Evolutionary conservation across 306 rosid species (phyloP).

Genomic region (Sphenostylis stenocarpa): DNA sequence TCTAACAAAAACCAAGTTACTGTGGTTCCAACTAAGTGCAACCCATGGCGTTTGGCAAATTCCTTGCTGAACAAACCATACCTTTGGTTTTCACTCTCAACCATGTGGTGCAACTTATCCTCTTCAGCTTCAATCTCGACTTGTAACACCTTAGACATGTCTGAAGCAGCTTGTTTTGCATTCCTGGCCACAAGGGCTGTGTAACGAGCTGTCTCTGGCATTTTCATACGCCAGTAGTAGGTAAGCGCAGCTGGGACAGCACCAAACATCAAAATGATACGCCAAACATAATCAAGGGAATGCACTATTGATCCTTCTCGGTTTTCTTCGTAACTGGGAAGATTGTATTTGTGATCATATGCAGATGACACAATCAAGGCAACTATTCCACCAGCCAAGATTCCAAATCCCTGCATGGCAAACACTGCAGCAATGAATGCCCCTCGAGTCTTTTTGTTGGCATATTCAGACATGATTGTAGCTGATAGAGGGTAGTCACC

Average conservation of each 20-base stretch:
- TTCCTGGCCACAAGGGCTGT: slow-evolving; percentile 77
- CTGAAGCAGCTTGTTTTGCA: slow-evolving; percentile 69
- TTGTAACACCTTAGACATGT: slow-evolving; percentile 84
- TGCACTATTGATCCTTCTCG: slow-evolving; percentile 38
- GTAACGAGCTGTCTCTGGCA: slow-evolving; percentile 92
- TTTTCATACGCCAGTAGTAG: slow-evolving; percentile 95
- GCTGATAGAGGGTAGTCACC: slow-evolving; percentile 96
- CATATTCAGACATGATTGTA: slow-evolving; percentile 93
- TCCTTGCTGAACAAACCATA: slow-evolving; percentile 64
- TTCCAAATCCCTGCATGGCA: slow-evolving; percentile 96
- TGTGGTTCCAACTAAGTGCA: slow-evolving; percentile 76
- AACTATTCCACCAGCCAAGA: slow-evolving; percentile 72
- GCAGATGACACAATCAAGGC: slow-evolving; percentile 58
- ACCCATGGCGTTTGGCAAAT: slow-evolving; percentile 66
- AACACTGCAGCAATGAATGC: slow-evolving; percentile 91
- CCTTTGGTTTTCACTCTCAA: neutral
- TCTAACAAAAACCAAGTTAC: slow-evolving; percentile 80
- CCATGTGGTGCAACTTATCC: slow-evolving; percentile 30
- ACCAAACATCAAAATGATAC: slow-evolving; percentile 71
- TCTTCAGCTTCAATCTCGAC: slow-evolving; percentile 60
- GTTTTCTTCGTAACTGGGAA: slow-evolving; percentile 42
- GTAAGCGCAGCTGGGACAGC: slow-evolving; percentile 73
- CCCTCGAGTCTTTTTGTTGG: slow-evolving; percentile 88
- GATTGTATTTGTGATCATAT: slow-evolving; percentile 49
- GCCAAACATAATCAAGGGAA: slow-evolving; percentile 77